Conservation (phyloP, 2,329 filamentous ascomycete genomes). For the Metarhizium rileyi region DNA sequence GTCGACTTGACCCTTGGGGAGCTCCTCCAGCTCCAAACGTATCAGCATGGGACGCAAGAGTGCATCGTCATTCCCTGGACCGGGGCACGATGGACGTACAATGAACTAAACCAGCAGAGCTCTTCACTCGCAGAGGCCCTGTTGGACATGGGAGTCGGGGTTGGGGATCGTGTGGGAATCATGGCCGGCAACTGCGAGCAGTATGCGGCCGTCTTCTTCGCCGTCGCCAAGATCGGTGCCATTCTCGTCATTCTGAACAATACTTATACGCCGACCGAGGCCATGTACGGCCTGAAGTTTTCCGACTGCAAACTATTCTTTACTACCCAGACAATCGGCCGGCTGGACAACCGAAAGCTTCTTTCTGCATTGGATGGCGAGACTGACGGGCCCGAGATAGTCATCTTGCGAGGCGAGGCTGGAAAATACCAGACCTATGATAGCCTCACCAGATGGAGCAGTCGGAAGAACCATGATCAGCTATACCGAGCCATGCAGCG, state of each 20-base stretch:
- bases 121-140: constrained; percentile 55
- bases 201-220: constrained; percentile 70
- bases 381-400: constrained; percentile 36
- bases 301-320: constrained; percentile 66
- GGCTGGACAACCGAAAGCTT: constrained; percentile 51
- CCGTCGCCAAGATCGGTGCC: constrained; percentile 55
- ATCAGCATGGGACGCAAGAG: constrained; percentile 54
- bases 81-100: constrained; percentile 62
- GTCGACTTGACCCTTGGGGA: constrained; percentile 64
- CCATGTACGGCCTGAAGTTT: constrained; percentile 60
- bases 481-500: constrained; percentile 43
- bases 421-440: constrained; percentile 50
- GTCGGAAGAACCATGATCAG: constrained; percentile 35
- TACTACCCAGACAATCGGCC: constrained; percentile 59
- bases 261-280: constrained; percentile 67
- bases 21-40: constrained; percentile 60
- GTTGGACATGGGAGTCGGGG: constrained; percentile 54
- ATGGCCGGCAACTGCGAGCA: constrained; percentile 75
- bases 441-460: constrained; percentile 44
- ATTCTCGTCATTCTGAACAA: constrained; percentile 73
- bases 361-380: constrained; percentile 42
- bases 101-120: constrained; percentile 52
- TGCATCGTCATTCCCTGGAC: constrained; percentile 70
- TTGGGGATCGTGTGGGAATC: constrained; percentile 62
- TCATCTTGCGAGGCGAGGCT: constrained; percentile 50